Conservation (phyloP, 1,284 basidiomycete genomes). For the Pterulicium gracile region DNA sequence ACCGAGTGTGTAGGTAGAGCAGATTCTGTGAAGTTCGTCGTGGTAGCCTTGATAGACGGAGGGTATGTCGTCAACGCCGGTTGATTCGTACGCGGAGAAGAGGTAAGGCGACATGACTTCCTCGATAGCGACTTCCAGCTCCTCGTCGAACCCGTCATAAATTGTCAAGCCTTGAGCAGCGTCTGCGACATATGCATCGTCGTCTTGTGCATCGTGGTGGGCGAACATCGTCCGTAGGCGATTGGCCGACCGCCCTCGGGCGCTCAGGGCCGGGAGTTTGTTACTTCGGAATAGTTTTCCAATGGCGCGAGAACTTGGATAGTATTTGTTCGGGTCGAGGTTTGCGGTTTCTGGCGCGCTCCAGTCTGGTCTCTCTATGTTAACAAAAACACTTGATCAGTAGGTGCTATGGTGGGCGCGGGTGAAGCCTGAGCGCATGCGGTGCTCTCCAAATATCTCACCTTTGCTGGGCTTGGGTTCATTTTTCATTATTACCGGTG, state of each 20-base stretch:
- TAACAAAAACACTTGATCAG: constrained; percentile 9
- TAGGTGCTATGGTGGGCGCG: neutral
- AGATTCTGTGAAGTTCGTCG: constrained; percentile 37
- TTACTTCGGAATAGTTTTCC: constrained; percentile 48
- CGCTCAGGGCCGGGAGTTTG: constrained; percentile 29
- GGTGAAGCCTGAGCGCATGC: neutral
- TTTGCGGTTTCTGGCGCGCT: constrained; percentile 47
- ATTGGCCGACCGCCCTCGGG: constrained; percentile 11
- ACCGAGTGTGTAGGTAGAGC: constrained; percentile 35
- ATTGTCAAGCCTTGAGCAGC: constrained; percentile 12
- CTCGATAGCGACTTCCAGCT: constrained; percentile 13
- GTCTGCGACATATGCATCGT: neutral
- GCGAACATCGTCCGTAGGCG: constrained; percentile 7
- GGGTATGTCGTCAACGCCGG: neutral
- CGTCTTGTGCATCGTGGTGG: neutral
- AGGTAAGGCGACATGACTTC: constrained; percentile 12
- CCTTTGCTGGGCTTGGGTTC: constrained; percentile 36
- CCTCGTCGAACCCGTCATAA: constrained; percentile 11
- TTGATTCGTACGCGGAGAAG: neutral
- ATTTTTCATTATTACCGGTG: constrained; percentile 33
- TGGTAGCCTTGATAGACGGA: neutral
- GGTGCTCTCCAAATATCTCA: too few species aligned
- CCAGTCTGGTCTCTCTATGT: constrained; percentile 39
- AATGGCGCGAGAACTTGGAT: constrained; percentile 39
- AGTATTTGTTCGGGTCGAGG: constrained; percentile 27